Conservation (phyloP, 2,329 filamentous ascomycete genomes). For the Stemphylium lycopersici region DNA sequence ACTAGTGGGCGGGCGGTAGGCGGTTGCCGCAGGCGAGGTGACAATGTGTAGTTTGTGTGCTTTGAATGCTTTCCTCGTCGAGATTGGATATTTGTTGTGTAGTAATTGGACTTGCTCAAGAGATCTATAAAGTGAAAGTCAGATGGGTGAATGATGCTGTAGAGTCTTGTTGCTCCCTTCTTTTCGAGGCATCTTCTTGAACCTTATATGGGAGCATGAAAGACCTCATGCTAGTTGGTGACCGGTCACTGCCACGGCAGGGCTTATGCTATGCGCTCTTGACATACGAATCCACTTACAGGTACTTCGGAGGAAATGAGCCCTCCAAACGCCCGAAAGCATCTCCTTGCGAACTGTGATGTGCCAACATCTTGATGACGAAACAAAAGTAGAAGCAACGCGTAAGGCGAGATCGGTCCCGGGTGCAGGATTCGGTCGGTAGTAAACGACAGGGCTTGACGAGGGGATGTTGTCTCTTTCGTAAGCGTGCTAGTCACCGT, state of each 20-base stretch:
- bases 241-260: conserved; percentile 24
- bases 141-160: neutral
- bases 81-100: neutral
- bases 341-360: conserved; percentile 14
- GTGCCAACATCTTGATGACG: conserved; percentile 23
- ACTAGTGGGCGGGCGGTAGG: conserved; percentile 21
- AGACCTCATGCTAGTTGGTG: conserved; percentile 4
- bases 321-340: conserved; percentile 19
- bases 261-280: conserved; percentile 12
- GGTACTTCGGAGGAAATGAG: conserved; percentile 14
- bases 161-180: neutral
- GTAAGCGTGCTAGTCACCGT: conserved; percentile 10
- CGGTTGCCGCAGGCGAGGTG: conserved; percentile 17
- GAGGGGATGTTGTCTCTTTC: conserved; percentile 10
- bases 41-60: conserved; percentile 17
- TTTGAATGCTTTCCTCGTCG: conserved; percentile 8
- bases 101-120: conserved; percentile 11
- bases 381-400: conserved; percentile 12
- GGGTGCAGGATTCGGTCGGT: conserved; percentile 11
- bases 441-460: conserved; percentile 6
- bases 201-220: conserved; percentile 16
- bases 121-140: conserved; percentile 12
- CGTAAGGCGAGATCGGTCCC: conserved; percentile 14
- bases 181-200: conserved; percentile 1
- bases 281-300: conserved; percentile 18